phyloP scores from a whole-genome alignment of 352 stramenopile species.

The Nothophytophthora sp. region DNA sequence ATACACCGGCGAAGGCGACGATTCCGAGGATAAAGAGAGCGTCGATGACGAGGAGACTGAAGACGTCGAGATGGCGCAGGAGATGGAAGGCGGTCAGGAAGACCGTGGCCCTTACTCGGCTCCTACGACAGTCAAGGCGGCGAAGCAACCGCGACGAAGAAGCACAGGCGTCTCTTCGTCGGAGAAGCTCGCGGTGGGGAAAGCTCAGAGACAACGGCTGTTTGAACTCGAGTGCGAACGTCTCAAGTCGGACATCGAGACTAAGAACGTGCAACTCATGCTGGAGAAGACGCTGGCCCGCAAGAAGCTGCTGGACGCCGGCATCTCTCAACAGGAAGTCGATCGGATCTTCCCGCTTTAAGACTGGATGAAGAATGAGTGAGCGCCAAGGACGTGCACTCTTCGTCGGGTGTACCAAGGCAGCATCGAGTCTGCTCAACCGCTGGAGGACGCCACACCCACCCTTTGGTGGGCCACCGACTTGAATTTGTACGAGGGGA shows the following conservation, averaged over 20 bases:
- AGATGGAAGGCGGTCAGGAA: not conserved
- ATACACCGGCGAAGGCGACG: conserved; percentile 28
- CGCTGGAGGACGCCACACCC: too few relatives aligned
- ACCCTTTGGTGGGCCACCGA: too few relatives aligned
- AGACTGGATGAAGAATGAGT: too few relatives aligned
- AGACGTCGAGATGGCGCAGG: not conserved
- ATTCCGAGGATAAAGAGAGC: conserved; percentile 2
- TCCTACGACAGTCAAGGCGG: not conserved
- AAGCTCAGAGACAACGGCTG: conserved; percentile 39
- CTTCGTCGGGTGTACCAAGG: too few relatives aligned
- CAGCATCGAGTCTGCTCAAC: too few relatives aligned
- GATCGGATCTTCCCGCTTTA: conserved; percentile 49
- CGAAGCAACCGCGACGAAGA: conserved; percentile 2
- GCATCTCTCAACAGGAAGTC: conserved; percentile 39
- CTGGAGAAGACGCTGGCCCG: conserved; percentile 50
- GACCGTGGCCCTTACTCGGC: not conserved
- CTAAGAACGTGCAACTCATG: conserved; percentile 45
- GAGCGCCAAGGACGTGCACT: too few relatives aligned
- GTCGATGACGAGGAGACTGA: not conserved
- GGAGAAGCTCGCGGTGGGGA: conserved; percentile 17
- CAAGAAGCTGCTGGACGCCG: conserved; percentile 50
- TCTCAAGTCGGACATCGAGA: conserved; percentile 52
- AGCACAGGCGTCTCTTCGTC: conserved; percentile 4
- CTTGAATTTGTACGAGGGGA: too few relatives aligned
- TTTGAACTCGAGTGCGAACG: conserved; percentile 54